These are phyloP conservation scores for Wickerhamomyces sp. DNA, from an alignment of 1,139 yeast species.

Conservation along the genomic window DNA sequence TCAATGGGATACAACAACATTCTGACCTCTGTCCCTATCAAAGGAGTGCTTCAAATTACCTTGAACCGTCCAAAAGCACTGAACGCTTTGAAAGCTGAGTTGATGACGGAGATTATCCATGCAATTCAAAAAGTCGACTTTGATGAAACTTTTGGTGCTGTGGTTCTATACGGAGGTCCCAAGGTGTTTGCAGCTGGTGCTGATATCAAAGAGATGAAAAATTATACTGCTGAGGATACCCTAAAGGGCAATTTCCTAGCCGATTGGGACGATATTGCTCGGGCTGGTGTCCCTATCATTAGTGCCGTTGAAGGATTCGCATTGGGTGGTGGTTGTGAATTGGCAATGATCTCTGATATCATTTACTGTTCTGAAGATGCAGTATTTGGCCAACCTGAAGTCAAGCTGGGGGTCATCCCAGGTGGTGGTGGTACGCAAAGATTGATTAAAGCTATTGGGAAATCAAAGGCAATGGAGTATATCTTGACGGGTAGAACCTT, in stretches of 20 bases:
- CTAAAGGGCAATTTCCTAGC: conserved; percentile 12
- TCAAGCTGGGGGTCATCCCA: conserved; percentile 46
- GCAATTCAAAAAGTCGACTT: conserved; percentile 36
- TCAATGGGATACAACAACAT: conserved; percentile 33
- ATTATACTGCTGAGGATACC: conserved; percentile 12
- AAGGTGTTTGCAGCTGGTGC: conserved; percentile 49
- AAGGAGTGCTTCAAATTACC: conserved; percentile 45
- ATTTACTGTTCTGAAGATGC: conserved; percentile 45
- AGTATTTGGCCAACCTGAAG: conserved; percentile 50
- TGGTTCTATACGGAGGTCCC: conserved; percentile 41
- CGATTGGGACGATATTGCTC: conserved; percentile 23
- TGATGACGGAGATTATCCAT: conserved; percentile 36
- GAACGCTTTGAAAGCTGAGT: conserved; percentile 56
- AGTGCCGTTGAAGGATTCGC: conserved; percentile 52
- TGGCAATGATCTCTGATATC: conserved; percentile 48
- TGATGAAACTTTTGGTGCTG: conserved; percentile 38
- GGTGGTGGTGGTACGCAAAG: conserved; percentile 54
- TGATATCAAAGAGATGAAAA: conserved; percentile 46
- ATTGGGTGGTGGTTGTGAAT: conserved; percentile 50
- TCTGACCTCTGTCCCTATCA: conserved; percentile 33
- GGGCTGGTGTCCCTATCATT: conserved; percentile 39
- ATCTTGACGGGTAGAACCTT: conserved; percentile 43
- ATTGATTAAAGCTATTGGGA: conserved; percentile 41
- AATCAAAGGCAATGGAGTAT: conserved; percentile 42
- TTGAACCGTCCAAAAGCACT: conserved; percentile 61